Evolutionary conservation across 768 basidiomycete species (phyloP).

Genomic region (Leucogyrophana mollusca): DNA sequence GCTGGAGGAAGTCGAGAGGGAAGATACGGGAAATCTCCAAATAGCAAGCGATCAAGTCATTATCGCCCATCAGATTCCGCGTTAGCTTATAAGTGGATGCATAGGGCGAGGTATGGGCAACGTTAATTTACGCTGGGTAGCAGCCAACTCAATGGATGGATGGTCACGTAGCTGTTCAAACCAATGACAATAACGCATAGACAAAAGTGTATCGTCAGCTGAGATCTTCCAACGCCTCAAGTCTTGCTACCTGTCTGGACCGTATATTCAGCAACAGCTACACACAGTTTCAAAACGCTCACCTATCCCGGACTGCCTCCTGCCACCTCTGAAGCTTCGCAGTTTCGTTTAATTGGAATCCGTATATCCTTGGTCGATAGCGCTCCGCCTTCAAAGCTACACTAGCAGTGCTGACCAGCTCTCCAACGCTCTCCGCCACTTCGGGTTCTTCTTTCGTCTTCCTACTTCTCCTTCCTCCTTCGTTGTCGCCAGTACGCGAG

Average conservation of each 20-base stretch:
- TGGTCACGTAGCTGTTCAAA: no score
- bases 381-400: constrained; percentile 89
- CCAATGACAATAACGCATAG: no score
- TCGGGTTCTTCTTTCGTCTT: constrained; percentile 57
- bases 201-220: background rate
- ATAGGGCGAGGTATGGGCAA: no score
- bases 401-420: constrained; percentile 71
- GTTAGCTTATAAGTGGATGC: no score
- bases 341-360: constrained; percentile 93
- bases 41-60: no score
- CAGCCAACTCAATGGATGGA: no score
- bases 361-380: constrained; percentile 92
- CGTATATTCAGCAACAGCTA: constrained; percentile 9
- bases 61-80: no score
- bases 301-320: constrained; percentile 88
- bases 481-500: constrained; percentile 27
- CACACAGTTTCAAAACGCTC: constrained; percentile 13
- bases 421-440: constrained; percentile 55
- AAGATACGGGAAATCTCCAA: no score
- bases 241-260: constrained; percentile 44
- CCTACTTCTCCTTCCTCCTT: constrained; percentile 34
- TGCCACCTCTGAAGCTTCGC: constrained; percentile 96
- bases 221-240: constrained; percentile 45
- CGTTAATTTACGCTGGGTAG: no score
- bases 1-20: no score